Evolutionary conservation across 75 land plant species (phyloP).

Genomic region (Pinus albicaulis): DNA sequence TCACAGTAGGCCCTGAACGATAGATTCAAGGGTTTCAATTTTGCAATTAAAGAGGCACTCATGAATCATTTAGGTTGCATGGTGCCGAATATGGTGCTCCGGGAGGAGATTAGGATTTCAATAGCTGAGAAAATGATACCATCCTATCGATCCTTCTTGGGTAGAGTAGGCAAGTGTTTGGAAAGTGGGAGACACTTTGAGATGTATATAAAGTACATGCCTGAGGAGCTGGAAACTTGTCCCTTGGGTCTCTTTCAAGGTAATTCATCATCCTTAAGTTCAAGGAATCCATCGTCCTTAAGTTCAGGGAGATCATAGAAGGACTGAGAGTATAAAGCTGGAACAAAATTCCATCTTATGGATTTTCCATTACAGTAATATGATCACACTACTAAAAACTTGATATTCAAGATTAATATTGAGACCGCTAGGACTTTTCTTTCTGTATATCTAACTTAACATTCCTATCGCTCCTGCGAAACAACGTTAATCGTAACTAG

Average conservation of each 20-base stretch:
- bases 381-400: too few species aligned
- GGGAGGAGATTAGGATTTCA: slow-evolving; percentile 72
- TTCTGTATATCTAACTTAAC: too few species aligned
- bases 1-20: slow-evolving; percentile 61
- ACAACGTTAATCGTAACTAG: too few species aligned
- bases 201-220: slow-evolving; percentile 64
- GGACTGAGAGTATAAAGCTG: too few species aligned
- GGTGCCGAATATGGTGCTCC: slow-evolving; percentile 62
- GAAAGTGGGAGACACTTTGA: slow-evolving; percentile 70
- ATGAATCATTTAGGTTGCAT: slow-evolving; percentile 40
- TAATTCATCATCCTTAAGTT: slow-evolving; percentile 12
- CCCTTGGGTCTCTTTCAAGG: slow-evolving; percentile 71
- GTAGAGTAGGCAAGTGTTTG: slow-evolving; percentile 53
- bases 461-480: too few species aligned
- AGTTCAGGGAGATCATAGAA: too few species aligned
- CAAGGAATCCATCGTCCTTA: not conserved
- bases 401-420: too few species aligned
- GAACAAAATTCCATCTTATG: too few species aligned
- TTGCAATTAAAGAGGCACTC: slow-evolving; percentile 34
- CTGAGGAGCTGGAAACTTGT: slow-evolving; percentile 66
- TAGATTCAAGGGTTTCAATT: slow-evolving; percentile 29
- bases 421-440: too few species aligned
- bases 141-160: slow-evolving; percentile 72
- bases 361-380: too few species aligned
- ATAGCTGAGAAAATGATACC: slow-evolving; percentile 64